phyloP scores from a whole-genome alignment of 495 filamentous ascomycete genomes.

The Apodospora peruviana region DNA sequence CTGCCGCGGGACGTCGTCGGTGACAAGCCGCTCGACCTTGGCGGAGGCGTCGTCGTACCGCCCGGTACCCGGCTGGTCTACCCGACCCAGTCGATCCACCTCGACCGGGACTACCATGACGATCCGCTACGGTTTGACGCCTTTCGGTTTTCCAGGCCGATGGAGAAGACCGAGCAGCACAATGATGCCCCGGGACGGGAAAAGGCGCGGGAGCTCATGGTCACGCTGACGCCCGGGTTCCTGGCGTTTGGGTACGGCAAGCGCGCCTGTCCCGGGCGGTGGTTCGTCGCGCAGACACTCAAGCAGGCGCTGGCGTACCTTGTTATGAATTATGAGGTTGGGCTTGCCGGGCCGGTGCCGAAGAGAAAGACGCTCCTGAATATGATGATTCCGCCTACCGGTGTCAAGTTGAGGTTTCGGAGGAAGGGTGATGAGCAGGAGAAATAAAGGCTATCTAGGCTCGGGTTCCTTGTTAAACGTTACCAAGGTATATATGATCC shows the following conservation, averaged over 20 bases:
- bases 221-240: neutral
- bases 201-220: neutral
- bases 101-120: neutral
- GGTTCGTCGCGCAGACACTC: neutral
- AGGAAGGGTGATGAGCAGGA: too few relatives aligned
- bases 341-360: neutral
- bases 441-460: too few relatives aligned
- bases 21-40: neutral
- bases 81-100: neutral
- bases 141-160: neutral
- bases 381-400: neutral
- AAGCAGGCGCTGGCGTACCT: conserved; percentile 1
- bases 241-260: neutral
- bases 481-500: too few relatives aligned
- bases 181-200: neutral
- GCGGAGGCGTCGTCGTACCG: neutral
- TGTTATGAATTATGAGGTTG: neutral
- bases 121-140: neutral
- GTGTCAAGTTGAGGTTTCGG: neutral
- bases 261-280: neutral
- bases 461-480: too few relatives aligned
- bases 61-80: neutral
- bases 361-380: neutral
- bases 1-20: neutral
- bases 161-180: neutral